A percentile compares a stretch with the other conserved stretches of the same genome.
These are phyloP conservation scores for Wickerhamomyces xylosicus DNA, from an alignment of 805 yeast genomes.

Conservation along the genomic window DNA sequence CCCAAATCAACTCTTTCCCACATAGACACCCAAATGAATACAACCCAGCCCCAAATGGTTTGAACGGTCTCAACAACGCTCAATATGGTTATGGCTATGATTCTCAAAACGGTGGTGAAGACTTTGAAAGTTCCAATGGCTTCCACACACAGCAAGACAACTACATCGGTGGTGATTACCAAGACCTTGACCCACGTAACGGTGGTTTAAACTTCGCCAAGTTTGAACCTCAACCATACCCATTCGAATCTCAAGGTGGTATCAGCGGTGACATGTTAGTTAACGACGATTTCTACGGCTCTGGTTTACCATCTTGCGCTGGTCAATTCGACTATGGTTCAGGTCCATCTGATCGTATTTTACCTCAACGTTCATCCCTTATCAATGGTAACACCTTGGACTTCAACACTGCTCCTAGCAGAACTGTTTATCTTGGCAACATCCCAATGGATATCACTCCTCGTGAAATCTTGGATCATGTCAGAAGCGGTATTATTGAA, in stretches of 20 bases:
- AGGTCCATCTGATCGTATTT: background rate
- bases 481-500: constrained; percentile 84
- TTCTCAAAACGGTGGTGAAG: background rate
- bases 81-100: background rate
- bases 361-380: background rate
- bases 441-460: constrained; percentile 75
- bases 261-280: background rate
- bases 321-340: background rate
- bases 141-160: background rate
- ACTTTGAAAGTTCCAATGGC: background rate
- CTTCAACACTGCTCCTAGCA: constrained; percentile 46
- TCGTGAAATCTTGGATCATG: constrained; percentile 79
- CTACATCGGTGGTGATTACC: background rate
- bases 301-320: background rate
- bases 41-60: constrained; percentile 1
- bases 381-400: constrained; percentile 7
- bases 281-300: constrained; percentile 4
- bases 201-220: background rate
- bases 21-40: background rate
- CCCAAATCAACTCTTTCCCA: constrained; percentile 7
- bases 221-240: background rate
- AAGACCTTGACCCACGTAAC: background rate
- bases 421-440: constrained; percentile 87
- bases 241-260: background rate
- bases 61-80: background rate